Evolutionary conservation across 225 moss, liverwort and hornwort genomes (phyloP).

Genomic region (Rhytidiadelphus loreus): DNA sequence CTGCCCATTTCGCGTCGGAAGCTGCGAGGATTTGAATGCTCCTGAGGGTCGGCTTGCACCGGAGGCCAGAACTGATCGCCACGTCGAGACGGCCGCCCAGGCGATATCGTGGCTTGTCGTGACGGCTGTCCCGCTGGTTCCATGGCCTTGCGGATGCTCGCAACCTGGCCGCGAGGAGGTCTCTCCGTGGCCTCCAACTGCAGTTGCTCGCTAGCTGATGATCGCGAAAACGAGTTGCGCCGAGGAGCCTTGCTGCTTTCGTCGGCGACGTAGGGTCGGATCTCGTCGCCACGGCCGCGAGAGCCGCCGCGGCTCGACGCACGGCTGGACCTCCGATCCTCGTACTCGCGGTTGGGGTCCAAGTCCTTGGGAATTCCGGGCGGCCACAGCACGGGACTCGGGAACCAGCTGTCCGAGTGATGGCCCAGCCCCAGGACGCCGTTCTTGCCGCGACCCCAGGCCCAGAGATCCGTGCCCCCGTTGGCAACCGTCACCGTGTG

Average conservation of each 20-base stretch:
- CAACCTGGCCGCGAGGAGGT: conserved; percentile 13
- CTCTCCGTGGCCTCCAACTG: conserved; percentile 9
- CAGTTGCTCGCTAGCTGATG: conserved; percentile 16
- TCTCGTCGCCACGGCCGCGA: conserved; percentile 30
- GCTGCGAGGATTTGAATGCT: not conserved
- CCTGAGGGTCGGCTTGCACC: conserved; percentile 1
- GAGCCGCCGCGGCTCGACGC: conserved; percentile 29
- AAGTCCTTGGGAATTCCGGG: conserved; percentile 1
- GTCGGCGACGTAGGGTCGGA: conserved; percentile 11
- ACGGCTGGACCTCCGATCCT: conserved; percentile 28
- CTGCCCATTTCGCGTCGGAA: not conserved
- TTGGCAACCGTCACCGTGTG: conserved; percentile 42
- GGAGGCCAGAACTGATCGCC: conserved; percentile 42
- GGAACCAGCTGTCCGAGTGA: conserved; percentile 48
- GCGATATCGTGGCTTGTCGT: not conserved
- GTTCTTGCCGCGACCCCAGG: conserved; percentile 52
- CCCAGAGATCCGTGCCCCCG: conserved; percentile 37
- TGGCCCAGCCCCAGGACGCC: conserved; percentile 48
- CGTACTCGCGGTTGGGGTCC: not conserved
- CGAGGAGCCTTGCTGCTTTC: conserved; percentile 21
- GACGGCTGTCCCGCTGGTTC: not conserved
- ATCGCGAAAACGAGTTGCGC: conserved; percentile 16
- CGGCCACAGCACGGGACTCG: conserved; percentile 48
- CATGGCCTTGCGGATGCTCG: conserved; percentile 2
- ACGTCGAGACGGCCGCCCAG: conserved; percentile 17